Conservation (phyloP, 2,329 filamentous ascomycete genomes). For the Aspergillus arachidicola region DNA sequence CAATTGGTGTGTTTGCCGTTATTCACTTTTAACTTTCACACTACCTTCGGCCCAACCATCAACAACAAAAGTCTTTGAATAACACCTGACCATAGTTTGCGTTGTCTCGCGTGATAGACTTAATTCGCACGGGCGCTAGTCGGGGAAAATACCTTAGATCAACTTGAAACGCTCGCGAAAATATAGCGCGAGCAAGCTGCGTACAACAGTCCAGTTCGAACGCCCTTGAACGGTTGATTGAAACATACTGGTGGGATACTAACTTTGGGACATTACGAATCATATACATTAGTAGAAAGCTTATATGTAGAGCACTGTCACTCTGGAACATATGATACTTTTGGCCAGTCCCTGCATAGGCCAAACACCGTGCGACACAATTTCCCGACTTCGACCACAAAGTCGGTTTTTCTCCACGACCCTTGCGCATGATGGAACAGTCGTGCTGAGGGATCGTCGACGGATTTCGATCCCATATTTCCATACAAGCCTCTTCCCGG, state of each 20-base stretch:
- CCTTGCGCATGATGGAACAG: slow-evolving; percentile 34
- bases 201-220: too few relatives aligned
- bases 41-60: neutral
- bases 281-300: neutral
- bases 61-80: fast-evolving
- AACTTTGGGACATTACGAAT: neutral
- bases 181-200: too few relatives aligned
- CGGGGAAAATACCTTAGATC: too few relatives aligned
- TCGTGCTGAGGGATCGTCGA: slow-evolving; percentile 31
- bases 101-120: neutral
- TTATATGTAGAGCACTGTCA: neutral
- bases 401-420: slow-evolving; percentile 31
- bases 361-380: slow-evolving; percentile 36
- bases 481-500: slow-evolving; percentile 23
- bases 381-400: slow-evolving; percentile 33
- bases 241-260: too few relatives aligned
- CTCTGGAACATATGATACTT: neutral
- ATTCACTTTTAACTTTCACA: neutral
- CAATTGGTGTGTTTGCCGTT: neutral
- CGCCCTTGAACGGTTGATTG: too few relatives aligned
- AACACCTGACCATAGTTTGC: neutral
- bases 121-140: too few relatives aligned
- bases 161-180: too few relatives aligned
- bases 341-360: slow-evolving; percentile 32
- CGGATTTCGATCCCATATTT: slow-evolving; percentile 37